Conservation (phyloP, 1,139 yeast species). For the Scheffersomyces cryptocercus region DNA sequence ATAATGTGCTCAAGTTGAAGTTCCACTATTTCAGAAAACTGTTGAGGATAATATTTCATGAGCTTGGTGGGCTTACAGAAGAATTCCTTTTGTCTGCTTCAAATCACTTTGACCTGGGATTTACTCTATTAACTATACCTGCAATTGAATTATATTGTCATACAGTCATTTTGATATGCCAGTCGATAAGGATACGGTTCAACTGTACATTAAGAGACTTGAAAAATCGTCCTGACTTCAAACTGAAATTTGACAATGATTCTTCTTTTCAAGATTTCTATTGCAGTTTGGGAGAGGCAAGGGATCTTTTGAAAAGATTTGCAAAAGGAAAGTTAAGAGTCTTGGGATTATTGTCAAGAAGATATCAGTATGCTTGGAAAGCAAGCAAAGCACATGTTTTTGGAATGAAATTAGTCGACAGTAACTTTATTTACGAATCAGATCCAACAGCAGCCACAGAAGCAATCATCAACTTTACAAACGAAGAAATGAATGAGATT, state of each 20-base stretch:
- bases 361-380: conserved; percentile 16
- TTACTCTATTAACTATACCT: conserved; percentile 6
- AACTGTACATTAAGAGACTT: conserved; percentile 1
- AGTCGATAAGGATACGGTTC: conserved; percentile 4
- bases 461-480: not conserved
- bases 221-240: not conserved
- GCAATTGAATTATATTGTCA: conserved; percentile 3
- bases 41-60: conserved; percentile 14
- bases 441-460: not conserved
- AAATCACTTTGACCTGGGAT: conserved; percentile 8
- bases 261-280: not conserved
- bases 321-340: not conserved
- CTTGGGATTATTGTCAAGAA: conserved; percentile 5
- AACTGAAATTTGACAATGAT: conserved; percentile 5
- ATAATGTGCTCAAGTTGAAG: conserved; percentile 13
- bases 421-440: not conserved
- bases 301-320: not conserved
- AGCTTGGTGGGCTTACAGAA: conserved; percentile 10
- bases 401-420: conserved; percentile 1
- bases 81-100: conserved; percentile 5
- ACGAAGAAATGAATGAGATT: not conserved
- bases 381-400: conserved; percentile 1
- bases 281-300: not conserved
- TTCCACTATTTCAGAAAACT: conserved; percentile 23
- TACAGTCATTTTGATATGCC: not conserved